A percentile compares a stretch with the other conserved stretches of the same genome.
Evolutionary conservation across 1,139 yeast genomes (phyloP).

Genomic region (Scheffersomyces parashehatae): DNA sequence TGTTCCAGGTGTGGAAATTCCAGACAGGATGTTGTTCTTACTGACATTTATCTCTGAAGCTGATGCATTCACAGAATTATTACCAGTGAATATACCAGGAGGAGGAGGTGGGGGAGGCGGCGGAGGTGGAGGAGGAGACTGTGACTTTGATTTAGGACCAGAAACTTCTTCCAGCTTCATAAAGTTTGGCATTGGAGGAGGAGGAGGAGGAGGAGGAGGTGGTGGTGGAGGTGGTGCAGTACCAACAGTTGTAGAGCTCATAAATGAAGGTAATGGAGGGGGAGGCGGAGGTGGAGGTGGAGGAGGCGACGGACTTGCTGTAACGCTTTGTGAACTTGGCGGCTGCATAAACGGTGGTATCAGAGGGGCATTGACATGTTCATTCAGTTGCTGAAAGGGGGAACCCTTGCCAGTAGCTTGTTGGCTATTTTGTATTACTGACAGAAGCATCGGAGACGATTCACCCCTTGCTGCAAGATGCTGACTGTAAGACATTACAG

Average conservation of each 20-base stretch:
- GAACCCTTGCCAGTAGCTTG: no score
- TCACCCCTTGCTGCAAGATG: no score
- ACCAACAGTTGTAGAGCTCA: neutral
- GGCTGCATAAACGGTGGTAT: neutral
- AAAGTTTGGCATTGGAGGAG: conserved; percentile 33
- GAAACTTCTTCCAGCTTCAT: conserved; percentile 10
- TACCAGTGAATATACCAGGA: neutral
- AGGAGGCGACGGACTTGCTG: conserved; percentile 11
- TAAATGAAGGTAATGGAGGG: conserved; percentile 22
- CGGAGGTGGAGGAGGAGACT: conserved; percentile 26
- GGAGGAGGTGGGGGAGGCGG: conserved; percentile 15
- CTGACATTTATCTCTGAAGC: conserved; percentile 1
- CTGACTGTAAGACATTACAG: no score
- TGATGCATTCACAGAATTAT: conserved; percentile 11
- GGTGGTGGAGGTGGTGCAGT: neutral
- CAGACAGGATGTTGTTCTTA: conserved; percentile 12
- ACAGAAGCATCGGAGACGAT: no score
- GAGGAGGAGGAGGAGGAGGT: conserved; percentile 31
- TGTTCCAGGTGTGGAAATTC: neutral
- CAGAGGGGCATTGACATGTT: neutral
- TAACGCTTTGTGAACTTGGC: no score
- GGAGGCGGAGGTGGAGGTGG: conserved; percentile 28
- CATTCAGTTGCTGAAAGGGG: no score
- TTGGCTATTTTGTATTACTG: no score
- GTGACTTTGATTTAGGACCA: conserved; percentile 16